phyloP scores from a whole-genome alignment of 208 protist species.

The Leishmania tarentolae region DNA sequence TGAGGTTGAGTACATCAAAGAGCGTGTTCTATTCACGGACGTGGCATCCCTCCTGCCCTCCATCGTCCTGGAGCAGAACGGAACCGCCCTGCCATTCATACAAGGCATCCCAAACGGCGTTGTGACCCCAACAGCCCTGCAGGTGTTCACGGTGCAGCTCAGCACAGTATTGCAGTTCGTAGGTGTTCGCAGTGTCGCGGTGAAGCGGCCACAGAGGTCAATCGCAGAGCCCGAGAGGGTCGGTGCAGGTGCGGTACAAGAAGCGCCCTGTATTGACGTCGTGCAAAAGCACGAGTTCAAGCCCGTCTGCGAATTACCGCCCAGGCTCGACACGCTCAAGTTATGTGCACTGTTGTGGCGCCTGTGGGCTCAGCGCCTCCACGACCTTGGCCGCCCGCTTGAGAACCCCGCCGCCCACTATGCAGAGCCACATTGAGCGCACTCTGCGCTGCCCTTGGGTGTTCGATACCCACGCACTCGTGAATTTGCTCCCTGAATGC shows the following conservation, averaged over 20 bases:
- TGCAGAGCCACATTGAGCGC: slow-evolving; percentile 37
- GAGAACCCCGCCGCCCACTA: slow-evolving; percentile 31
- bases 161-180: slow-evolving; percentile 65
- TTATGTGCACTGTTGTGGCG: slow-evolving; percentile 39
- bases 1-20: slow-evolving; percentile 44
- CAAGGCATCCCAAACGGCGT: slow-evolving; percentile 50
- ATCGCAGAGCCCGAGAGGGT: slow-evolving; percentile 1
- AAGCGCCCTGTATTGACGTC: slow-evolving; percentile 24
- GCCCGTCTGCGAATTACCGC: slow-evolving; percentile 24
- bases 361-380: slow-evolving; percentile 29
- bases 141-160: slow-evolving; percentile 55
- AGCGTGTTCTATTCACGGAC: slow-evolving; percentile 43
- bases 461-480: background rate
- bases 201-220: slow-evolving; percentile 31
- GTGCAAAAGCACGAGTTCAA: slow-evolving; percentile 35
- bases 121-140: slow-evolving; percentile 54
- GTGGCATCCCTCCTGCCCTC: slow-evolving; percentile 62
- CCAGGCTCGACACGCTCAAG: slow-evolving; percentile 28
- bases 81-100: slow-evolving; percentile 30
- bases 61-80: slow-evolving; percentile 35
- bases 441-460: background rate
- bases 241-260: background rate
- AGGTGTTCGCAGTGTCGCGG: slow-evolving; percentile 34
- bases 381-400: slow-evolving; percentile 27
- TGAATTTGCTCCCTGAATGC: background rate